Conservation (phyloP, 2,329 filamentous ascomycete genomes). For the Emergomyces africanus region DNA sequence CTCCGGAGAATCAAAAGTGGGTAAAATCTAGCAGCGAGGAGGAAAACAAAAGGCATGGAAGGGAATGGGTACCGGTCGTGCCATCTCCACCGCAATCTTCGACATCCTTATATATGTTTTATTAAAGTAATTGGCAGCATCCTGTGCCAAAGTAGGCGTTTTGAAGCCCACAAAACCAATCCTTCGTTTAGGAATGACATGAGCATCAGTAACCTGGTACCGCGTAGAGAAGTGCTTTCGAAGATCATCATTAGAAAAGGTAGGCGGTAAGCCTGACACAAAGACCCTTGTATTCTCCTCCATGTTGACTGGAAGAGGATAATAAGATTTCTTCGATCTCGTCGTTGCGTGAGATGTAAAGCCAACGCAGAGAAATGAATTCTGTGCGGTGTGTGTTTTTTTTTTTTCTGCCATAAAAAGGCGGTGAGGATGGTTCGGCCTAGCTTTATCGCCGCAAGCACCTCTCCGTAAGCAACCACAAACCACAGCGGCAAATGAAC, state of each 20-base stretch:
- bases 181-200: constrained; percentile 75
- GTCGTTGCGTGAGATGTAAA: constrained; percentile 8
- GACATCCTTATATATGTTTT: constrained; percentile 92
- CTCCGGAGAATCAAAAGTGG: constrained; percentile 11
- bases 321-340: neutral
- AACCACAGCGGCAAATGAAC: neutral
- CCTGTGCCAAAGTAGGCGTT: constrained; percentile 62
- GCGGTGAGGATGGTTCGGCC: constrained; percentile 25
- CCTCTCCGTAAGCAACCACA: too few species aligned
- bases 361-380: constrained; percentile 16
- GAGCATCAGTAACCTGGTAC: constrained; percentile 74
- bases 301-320: constrained; percentile 13
- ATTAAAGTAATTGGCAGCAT: constrained; percentile 91
- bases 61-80: constrained; percentile 53
- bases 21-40: neutral
- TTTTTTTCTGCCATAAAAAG: constrained; percentile 18
- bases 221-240: constrained; percentile 76
- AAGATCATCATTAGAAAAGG: constrained; percentile 72
- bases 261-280: constrained; percentile 65
- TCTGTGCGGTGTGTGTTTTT: constrained; percentile 11
- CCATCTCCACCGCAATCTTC: constrained; percentile 79
- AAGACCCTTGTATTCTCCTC: constrained; percentile 65
- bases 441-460: neutral
- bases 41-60: constrained; percentile 7
- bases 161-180: constrained; percentile 97